Base-by-base conservation (phyloP, 2,329 filamentous ascomycete genomes). In the Grosmannia huntii region DNA sequence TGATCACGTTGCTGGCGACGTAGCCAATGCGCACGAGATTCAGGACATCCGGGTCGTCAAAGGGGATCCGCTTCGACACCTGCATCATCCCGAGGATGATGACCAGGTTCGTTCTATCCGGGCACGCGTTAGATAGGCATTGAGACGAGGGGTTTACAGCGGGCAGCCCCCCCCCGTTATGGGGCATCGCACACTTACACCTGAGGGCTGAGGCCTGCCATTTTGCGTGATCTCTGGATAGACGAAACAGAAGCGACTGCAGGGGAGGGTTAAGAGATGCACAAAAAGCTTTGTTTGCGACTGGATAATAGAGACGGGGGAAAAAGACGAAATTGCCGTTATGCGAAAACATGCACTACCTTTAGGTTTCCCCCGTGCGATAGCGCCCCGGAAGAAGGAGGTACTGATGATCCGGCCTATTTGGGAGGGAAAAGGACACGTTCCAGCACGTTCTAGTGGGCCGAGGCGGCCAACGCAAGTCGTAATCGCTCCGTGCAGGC, bases 81-180 rank as follows among this genome's bases (percentile, higher is more conserved):
- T 96, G 92, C 90, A 97, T 96, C 87, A 96, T 95, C 71, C 89
- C 88, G 66, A 96, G 83, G 77, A 95, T 91, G 85, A 96, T 90
- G 77, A 89, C 79, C 72, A 96, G 81, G 81, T 96, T 96, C 73
- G 88, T 89, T 68, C 90, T 95, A 73, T 16, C 25, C 23, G 65
- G 48, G 2, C 48, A 28, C 62, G 16, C 57, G 62, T 62, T 14
- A 27, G 48, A 19, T 16, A 28, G 16, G 23, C 23, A 28, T 25
- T 14, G 5, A 19, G 48, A 50, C 48, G 16, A 19, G 23, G 23
- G 48, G 16, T 27, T 28, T 27, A 28, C 21, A 9, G 7, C 41
- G 41, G 16, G 41, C 2, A n/a, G 38, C 38, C 7, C 25, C 27
- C 7, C 25, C 23, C 25, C 23, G 16, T 28, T 11, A 10, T 12